phyloP scores from a whole-genome alignment of 176 grass and related monocot species.

The Chloris gayana region DNA sequence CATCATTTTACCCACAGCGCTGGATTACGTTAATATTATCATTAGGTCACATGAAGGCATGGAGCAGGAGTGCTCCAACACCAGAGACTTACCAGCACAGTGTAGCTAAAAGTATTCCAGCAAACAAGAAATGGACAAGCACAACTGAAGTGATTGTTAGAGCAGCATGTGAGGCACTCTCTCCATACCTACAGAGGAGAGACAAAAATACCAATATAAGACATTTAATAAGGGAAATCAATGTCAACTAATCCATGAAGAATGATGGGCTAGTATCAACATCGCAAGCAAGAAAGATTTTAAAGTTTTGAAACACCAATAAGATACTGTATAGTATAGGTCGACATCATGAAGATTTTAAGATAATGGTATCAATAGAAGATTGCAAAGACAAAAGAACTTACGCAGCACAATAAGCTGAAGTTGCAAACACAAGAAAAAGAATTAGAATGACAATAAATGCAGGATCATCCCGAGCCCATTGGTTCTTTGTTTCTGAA shows the following conservation, averaged over 20 bases:
- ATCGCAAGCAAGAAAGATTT: neutral
- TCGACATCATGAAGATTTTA: neutral
- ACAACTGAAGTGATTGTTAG: constrained; percentile 80
- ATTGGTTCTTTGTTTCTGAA: constrained; percentile 99
- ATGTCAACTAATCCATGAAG: neutral
- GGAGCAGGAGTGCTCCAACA: neutral
- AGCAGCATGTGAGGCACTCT: constrained; percentile 67
- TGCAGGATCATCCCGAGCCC: constrained; percentile 97
- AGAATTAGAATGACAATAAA: constrained; percentile 95
- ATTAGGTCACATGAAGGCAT: constrained; percentile 2
- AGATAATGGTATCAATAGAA: neutral
- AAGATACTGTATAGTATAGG: neutral
- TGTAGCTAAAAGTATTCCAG: constrained; percentile 82
- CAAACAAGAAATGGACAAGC: constrained; percentile 84
- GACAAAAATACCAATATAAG: constrained; percentile 7
- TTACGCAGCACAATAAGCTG: constrained; percentile 93
- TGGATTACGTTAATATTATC: neutral
- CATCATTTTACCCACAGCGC: neutral
- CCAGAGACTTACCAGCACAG: constrained; percentile 62
- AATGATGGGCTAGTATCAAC: neutral
- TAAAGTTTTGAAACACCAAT: neutral
- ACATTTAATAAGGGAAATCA: neutral
- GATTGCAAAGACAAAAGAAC: constrained; percentile 32
- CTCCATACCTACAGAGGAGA: constrained; percentile 71
- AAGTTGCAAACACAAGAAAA: constrained; percentile 88